Evolutionary conservation across 2,329 filamentous ascomycete genomes (phyloP).

Genomic region (Alternaria longipes): DNA sequence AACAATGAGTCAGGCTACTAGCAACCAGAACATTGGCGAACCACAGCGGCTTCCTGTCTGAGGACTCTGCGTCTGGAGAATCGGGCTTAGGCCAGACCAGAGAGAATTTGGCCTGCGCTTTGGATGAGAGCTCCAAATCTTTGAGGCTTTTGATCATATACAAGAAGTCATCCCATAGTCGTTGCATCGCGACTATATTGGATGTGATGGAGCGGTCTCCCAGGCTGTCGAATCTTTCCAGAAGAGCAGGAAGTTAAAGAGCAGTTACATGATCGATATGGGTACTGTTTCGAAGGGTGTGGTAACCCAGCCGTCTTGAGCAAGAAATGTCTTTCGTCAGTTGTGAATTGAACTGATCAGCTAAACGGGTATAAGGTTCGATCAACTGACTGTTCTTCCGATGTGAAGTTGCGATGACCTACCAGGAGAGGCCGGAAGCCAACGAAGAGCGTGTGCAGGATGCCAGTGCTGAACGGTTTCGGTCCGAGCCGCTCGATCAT

Average conservation of each 20-base stretch:
- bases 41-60: constrained; percentile 4
- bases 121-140: neutral
- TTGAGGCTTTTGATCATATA: neutral
- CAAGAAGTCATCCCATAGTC: neutral
- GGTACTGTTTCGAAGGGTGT: neutral
- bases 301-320: neutral
- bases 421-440: neutral
- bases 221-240: neutral
- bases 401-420: neutral
- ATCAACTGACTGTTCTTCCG: no score
- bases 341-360: neutral
- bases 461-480: constrained; percentile 10
- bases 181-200: neutral
- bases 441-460: neutral
- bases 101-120: neutral
- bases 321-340: neutral
- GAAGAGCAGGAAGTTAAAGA: neutral
- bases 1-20: constrained; percentile 15
- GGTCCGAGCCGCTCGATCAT: constrained; percentile 12
- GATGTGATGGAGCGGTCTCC: neutral
- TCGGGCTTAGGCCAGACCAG: neutral
- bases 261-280: neutral
- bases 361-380: neutral
- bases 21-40: constrained; percentile 16
- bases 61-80: neutral